A percentile compares a stretch with the other conserved stretches of the same genome.
Conservation (phyloP, 2,329 filamentous ascomycete species). For the Clonostachys sp. region DNA sequence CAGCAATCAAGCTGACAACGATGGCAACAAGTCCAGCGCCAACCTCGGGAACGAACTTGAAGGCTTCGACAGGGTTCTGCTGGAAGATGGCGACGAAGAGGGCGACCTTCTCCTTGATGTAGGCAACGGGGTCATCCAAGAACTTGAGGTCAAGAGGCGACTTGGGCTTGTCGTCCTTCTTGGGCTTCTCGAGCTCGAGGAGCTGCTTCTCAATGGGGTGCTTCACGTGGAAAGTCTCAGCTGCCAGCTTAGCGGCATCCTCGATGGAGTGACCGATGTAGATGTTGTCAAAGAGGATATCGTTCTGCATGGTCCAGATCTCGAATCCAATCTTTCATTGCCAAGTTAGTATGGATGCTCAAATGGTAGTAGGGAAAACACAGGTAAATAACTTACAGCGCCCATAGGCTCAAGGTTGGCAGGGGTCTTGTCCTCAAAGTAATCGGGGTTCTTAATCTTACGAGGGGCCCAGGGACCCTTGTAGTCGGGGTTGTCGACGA, state of each 20-base stretch:
- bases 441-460: constrained; percentile 96
- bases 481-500: constrained; percentile 96
- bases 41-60: constrained; percentile 89
- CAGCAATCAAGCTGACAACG: constrained; percentile 62
- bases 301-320: constrained; percentile 99
- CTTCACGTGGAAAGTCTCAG: constrained; percentile 91
- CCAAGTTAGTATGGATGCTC: constrained; percentile 8
- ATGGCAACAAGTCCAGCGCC: constrained; percentile 74
- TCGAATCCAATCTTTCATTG: constrained; percentile 81
- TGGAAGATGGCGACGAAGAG: constrained; percentile 82
- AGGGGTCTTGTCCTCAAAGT: constrained; percentile 95
- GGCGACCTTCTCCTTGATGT: constrained; percentile 87
- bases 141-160: constrained; percentile 78
- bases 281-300: constrained; percentile 99
- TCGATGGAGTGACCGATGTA: constrained; percentile 97
- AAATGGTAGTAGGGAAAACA: constrained; percentile 3
- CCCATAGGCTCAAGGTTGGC: constrained; percentile 98
- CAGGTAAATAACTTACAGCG: constrained; percentile 61
- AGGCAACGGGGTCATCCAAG: constrained; percentile 83
- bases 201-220: constrained; percentile 73
- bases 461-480: constrained; percentile 92
- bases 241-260: constrained; percentile 83
- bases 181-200: constrained; percentile 76
- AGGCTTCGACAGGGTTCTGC: constrained; percentile 75
- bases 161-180: constrained; percentile 59